Evolutionary conservation across 2,329 filamentous ascomycete species (phyloP).

Genomic region (Pestalotiopsis sp.): DNA sequence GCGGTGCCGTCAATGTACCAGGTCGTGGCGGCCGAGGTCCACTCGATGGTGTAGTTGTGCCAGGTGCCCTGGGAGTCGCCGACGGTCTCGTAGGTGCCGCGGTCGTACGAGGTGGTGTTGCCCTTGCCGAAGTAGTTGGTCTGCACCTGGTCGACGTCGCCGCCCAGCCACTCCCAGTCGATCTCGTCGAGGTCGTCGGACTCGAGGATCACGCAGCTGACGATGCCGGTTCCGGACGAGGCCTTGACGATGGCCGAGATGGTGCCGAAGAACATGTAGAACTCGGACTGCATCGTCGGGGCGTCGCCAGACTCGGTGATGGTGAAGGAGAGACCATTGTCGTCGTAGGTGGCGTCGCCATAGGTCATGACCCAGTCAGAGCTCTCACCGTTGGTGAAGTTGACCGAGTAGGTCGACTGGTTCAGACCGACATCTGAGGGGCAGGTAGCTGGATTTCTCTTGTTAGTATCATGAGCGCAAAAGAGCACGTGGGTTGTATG

Average conservation of each 20-base stretch:
- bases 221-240: conserved; percentile 69
- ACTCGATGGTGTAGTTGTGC: conserved; percentile 61
- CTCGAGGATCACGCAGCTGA: conserved; percentile 71
- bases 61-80: conserved; percentile 44
- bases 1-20: conserved; percentile 60
- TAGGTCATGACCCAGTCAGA: conserved; percentile 27
- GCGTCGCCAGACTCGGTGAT: conserved; percentile 57
- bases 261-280: conserved; percentile 79
- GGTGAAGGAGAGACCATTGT: conserved; percentile 32
- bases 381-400: conserved; percentile 64
- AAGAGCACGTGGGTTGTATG: too few species aligned
- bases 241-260: conserved; percentile 68
- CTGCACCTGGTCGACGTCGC: conserved; percentile 63
- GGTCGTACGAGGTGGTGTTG: conserved; percentile 57
- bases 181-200: conserved; percentile 75
- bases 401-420: conserved; percentile 45
- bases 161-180: conserved; percentile 76
- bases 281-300: conserved; percentile 64
- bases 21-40: conserved; percentile 52
- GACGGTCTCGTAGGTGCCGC: conserved; percentile 51
- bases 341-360: conserved; percentile 8
- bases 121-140: conserved; percentile 71
- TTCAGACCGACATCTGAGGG: conserved; percentile 66
- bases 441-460: conserved; percentile 43
- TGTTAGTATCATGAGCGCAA: neutral